Evolutionary conservation across 2,329 filamentous ascomycete genomes (phyloP).

Genomic region (Neonectria sp.): DNA sequence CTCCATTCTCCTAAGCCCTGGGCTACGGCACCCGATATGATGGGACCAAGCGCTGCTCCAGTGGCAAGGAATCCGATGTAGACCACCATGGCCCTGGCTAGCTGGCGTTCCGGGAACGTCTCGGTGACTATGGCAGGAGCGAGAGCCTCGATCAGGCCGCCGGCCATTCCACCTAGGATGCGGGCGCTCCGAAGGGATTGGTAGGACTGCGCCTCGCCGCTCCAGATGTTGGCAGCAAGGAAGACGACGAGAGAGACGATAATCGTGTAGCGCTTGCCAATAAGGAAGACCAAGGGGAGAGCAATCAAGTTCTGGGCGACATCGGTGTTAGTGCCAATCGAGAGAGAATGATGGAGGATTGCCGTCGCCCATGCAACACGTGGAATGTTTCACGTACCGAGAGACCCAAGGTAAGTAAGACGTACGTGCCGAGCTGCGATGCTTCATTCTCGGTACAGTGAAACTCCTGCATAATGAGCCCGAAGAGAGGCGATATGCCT

Average conservation of each 20-base stretch:
- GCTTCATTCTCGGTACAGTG: conserved; percentile 1
- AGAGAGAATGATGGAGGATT: conserved; percentile 4
- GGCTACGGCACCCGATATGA: conserved; percentile 3
- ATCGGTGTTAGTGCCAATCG: background rate
- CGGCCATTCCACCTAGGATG: conserved; percentile 12
- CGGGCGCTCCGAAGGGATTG: conserved; percentile 1
- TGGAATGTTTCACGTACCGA: conserved; percentile 8
- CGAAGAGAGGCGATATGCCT: conserved; percentile 7
- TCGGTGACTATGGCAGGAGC: conserved; percentile 2
- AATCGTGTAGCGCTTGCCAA: conserved; percentile 10
- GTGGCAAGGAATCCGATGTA: conserved; percentile 8
- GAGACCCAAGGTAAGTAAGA: conserved; percentile 3
- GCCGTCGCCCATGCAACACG: background rate
- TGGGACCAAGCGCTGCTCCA: conserved; percentile 5
- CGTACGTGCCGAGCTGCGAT: conserved; percentile 10
- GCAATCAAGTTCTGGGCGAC: conserved; percentile 6
- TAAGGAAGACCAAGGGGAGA: conserved; percentile 2
- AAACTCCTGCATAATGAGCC: conserved; percentile 12
- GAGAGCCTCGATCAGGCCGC: conserved; percentile 8
- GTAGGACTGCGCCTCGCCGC: background rate
- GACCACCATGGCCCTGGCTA: conserved; percentile 13
- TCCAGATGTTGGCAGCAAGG: conserved; percentile 2
- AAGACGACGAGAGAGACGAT: conserved; percentile 5
- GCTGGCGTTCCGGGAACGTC: conserved; percentile 10
- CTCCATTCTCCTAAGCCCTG: conserved; percentile 5